These are phyloP conservation scores for Xylaria sp. DNA, from an alignment of 2,329 filamentous ascomycete genomes.

Conservation along the genomic window DNA sequence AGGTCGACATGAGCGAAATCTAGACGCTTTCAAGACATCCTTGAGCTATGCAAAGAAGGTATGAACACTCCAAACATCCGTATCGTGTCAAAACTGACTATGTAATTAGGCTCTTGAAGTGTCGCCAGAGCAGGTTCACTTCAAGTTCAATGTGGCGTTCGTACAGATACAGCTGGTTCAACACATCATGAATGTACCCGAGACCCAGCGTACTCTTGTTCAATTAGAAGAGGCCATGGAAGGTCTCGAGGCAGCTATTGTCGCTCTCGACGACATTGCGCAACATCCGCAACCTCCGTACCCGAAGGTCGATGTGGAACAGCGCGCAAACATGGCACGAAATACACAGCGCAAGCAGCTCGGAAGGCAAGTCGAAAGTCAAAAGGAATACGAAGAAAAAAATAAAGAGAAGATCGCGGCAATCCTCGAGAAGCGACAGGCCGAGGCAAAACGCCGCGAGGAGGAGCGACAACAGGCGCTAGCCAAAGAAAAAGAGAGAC, in stretches of 20 bases:
- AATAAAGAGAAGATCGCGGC: slow-evolving; percentile 87
- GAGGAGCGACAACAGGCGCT: slow-evolving; percentile 72
- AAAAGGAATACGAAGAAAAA: slow-evolving; percentile 90
- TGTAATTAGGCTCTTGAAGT: slow-evolving; percentile 69
- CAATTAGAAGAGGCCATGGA: slow-evolving; percentile 81
- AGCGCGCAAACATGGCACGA: slow-evolving; percentile 94
- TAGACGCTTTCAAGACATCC: slow-evolving; percentile 62
- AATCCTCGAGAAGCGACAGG: slow-evolving; percentile 79
- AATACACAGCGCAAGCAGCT: slow-evolving; percentile 95
- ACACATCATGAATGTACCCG: slow-evolving; percentile 74
- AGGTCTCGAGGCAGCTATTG: slow-evolving; percentile 86
- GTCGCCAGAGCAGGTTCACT: slow-evolving; percentile 83
- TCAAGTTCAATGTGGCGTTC: slow-evolving; percentile 97
- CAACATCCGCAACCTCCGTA: slow-evolving; percentile 76
- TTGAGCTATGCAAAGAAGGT: slow-evolving; percentile 69
- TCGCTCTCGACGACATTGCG: slow-evolving; percentile 68
- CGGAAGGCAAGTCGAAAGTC: slow-evolving; percentile 80
- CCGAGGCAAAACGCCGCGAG: slow-evolving; percentile 77
- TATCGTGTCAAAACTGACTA: slow-evolving; percentile 32
- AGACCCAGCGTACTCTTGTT: slow-evolving; percentile 76
- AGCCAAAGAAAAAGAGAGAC: slow-evolving; percentile 73
- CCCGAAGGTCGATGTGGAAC: slow-evolving; percentile 86
- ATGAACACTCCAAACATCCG: slow-evolving; percentile 32
- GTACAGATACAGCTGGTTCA: slow-evolving; percentile 94
- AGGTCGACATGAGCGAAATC: slow-evolving; percentile 67